Percentiles rank a stretch among this genome's conserved stretches.
These are phyloP conservation scores for Syzygium syzygioides DNA, from an alignment of 441 rosid genomes.

Conservation along the genomic window DNA sequence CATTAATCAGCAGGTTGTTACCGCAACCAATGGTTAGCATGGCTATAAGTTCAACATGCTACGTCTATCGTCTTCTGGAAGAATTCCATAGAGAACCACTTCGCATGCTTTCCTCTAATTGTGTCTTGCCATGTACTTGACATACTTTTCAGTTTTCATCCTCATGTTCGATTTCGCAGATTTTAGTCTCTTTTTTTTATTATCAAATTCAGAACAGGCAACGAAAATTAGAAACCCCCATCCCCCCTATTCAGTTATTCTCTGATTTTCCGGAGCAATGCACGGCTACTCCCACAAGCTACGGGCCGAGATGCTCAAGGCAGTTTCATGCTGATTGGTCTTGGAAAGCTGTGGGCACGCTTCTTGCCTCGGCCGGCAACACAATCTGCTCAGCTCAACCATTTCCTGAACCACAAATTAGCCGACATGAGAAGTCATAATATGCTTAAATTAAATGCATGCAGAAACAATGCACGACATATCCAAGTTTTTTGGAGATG, in stretches of 20 bases:
- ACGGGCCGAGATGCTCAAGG: slow-evolving; percentile 1
- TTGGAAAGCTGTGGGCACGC: not conserved
- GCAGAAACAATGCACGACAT: not conserved
- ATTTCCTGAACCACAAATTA: slow-evolving; percentile 25
- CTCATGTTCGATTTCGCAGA: not conserved
- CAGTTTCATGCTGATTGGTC: not conserved
- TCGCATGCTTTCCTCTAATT: not conserved
- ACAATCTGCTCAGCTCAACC: slow-evolving; percentile 36
- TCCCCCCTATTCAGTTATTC: no score
- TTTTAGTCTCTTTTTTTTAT: not conserved
- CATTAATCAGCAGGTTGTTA: not conserved
- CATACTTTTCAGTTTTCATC: not conserved
- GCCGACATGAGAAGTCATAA: not conserved
- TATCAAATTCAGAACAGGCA: not conserved
- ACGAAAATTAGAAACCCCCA: not conserved
- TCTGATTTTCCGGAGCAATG: not conserved
- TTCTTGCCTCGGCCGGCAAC: slow-evolving; percentile 36
- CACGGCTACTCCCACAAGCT: slow-evolving; percentile 3
- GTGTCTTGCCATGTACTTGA: not conserved
- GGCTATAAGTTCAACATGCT: not conserved
- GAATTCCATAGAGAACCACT: not conserved
- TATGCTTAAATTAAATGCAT: not conserved
- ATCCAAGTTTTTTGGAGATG: not conserved
- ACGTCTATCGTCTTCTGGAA: not conserved
- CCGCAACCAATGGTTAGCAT: not conserved